Evolutionary conservation across 2,329 filamentous ascomycete species (phyloP), one percentile per base, ranked within the genome.

Genomic region (Scolecobasidium constrictum): DNA sequence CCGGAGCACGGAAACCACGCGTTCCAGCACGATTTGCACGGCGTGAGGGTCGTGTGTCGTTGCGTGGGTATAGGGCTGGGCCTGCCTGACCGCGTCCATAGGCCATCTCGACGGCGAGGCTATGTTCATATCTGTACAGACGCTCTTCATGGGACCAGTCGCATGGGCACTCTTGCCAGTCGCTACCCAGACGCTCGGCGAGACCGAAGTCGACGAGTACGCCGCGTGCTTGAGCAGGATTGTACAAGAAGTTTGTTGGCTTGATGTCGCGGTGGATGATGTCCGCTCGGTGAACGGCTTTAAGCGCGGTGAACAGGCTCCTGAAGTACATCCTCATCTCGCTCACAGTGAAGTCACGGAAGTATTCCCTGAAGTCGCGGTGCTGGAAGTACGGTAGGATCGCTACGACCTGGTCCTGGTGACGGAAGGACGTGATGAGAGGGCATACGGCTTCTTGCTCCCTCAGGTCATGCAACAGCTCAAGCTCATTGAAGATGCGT

Each of bases 181-280:
- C 86, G 18, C 77, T 78, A 17, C 84, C 71, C 55, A 74, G 65
- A 28, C 71, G 60, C 60, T 98, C 92, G 26, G 92, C 92, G 13
- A 98, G 75, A n/a, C 92, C 92, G 65, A 98, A 98, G 58, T 98
- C 92, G n/a, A 98, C 92, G 1, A 98, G 74, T 2, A 98, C 90
- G 33, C 92, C 92, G 43, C 85, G 80, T 53, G 81, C 77, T 35
- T 80, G 77, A 9, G 77, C 67, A 0, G 86, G 85, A 50, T 94
- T 86, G 64, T 96, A 96, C 31, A 96, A 73, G 54, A 96, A 96
- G 57, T 96, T 96, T 17, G 93, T 98, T 4, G 92, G 92, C 57
- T 96, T 96, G 58, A 96, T 94, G 57, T 96, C 88, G 49, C 88
- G 80, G 58, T 98, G 92, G 16, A 98, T 75, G 46, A 98, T 96